Base-by-base conservation (phyloP, 1,284 basidiomycete genomes). In the Boletus calvinii region DNA sequence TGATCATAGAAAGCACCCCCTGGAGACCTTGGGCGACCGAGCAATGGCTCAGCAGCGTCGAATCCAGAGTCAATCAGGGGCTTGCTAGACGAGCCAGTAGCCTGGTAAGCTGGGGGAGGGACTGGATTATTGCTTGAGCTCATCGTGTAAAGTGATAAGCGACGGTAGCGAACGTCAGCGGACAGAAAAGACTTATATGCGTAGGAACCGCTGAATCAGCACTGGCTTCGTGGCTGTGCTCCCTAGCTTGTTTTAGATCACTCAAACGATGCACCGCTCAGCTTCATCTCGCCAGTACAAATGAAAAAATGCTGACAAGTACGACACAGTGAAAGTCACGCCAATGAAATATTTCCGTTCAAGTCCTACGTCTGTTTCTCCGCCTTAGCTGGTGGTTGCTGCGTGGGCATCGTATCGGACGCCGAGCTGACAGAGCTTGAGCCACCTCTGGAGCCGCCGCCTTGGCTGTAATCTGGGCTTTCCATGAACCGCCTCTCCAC, bases 1-100 rank as follows among this genome's bases (percentile, higher is more conserved):
- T 90, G 87, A 68, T 90, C 77, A 60, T 79, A 88, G 61, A 84
- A 78, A 11, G 72, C 84, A 31, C 77, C 75, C 13, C 61, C 77
- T 65, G 69, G 75, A 64, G 75, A 64, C 42, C 67, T 59, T 10
- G 63, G 68, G 62, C 67, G 76, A 35, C 75, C 74, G 22, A 84
- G 72, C 22, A 86, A 69, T 0, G 82, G 84, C 46, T 80, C 71
- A 4, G 56, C 48, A 12, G 68, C 63, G 13, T 72, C 72, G 20
- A 73, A 71, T 34, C 70, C 65, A 3, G 66, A 55, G 42, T 55
- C 46, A 31, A 55, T 53, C 24, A 52, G 40, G 22, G 71, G 68
- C 58, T 77, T 78, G 3, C 62, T 63, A 22, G 64, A 61, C 32
- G 72, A 64, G 22, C 61, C 62, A 11, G 68, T 59, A 13, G 72